Evolutionary conservation across 2,329 filamentous ascomycete species (phyloP).

Genomic region (Colletotrichum somersetense): DNA sequence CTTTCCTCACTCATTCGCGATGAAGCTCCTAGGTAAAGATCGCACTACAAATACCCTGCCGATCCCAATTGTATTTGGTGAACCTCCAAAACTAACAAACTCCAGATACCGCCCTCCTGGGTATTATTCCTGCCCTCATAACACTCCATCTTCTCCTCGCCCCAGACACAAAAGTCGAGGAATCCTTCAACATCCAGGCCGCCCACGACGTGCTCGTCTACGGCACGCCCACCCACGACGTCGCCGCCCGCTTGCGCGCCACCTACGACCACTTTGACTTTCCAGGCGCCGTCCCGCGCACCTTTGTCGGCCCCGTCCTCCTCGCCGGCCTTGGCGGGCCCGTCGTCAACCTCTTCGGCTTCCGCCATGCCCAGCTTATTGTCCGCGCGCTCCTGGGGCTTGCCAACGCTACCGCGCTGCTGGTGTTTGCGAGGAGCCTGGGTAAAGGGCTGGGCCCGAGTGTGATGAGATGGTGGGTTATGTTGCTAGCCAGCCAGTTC

Average conservation of each 20-base stretch:
- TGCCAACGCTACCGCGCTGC: slow-evolving; percentile 77
- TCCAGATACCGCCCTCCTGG: slow-evolving; percentile 60
- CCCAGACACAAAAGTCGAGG: slow-evolving; percentile 97
- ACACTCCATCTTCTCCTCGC: slow-evolving; percentile 78
- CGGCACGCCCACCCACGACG: slow-evolving; percentile 74
- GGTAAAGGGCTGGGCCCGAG: slow-evolving; percentile 75
- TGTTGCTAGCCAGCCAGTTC: slow-evolving; percentile 87
- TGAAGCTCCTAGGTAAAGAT: slow-evolving; percentile 44
- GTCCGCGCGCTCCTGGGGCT: slow-evolving; percentile 83
- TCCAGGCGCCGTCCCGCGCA: slow-evolving; percentile 90
- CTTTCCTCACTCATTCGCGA: slow-evolving; percentile 31
- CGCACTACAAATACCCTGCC: background rate
- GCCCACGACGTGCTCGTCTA: slow-evolving; percentile 89
- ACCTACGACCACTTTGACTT: slow-evolving; percentile 93
- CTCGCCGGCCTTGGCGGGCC: slow-evolving; percentile 81
- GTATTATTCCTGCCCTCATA: slow-evolving; percentile 73
- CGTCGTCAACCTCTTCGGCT: slow-evolving; percentile 68
- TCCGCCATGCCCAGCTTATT: slow-evolving; percentile 68
- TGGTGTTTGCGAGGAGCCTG: slow-evolving; percentile 74
- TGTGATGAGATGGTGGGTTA: slow-evolving; percentile 81
- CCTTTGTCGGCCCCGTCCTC: slow-evolving; percentile 85
- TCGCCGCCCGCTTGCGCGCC: slow-evolving; percentile 65
- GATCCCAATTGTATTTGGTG: background rate
- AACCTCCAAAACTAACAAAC: slow-evolving; percentile 15
- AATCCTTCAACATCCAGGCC: slow-evolving; percentile 98